Base-by-base conservation (phyloP, 345 rosid species). In the Syzygium grande region DNA sequence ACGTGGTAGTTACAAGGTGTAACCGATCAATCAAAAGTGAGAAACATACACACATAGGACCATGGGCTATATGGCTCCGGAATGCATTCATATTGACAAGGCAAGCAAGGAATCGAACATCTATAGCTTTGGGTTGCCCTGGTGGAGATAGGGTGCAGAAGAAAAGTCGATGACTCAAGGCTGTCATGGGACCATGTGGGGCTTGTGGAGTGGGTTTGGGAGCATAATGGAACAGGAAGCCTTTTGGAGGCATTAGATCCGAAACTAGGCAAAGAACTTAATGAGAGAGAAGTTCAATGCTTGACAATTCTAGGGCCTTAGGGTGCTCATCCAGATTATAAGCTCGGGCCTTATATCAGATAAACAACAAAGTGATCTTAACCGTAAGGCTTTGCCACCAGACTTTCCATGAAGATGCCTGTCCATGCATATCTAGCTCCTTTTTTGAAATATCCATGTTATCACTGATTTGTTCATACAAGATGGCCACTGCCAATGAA, bases 11-110 rank as follows among this genome's bases (percentile, higher is more conserved):
- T 43, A 43, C 46, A 43, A 43, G 46, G 7, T 43, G 46, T 43
- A 43, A 43, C 7, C 46, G 7, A 43, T 43, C 46, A 43, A 43
- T 43, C 46, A 43, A 43, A 43, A 43, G 46, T 43, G 7, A 41
- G 43, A 43, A 43, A 43, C 46, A 43, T 43, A 43, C 7, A 43
- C 46, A 43, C 46, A 43, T 43, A 43, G 91, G 25, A 88, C 91
- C 17, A 56, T 84, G 43, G 91, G 93, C 2, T 88, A 91, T 41
- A 83, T 91, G 63, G 91, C 91, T 34, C 93, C 85, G 0, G 87
- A 90, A 25, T 89, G 86, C 84, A 9, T 83, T 15, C 52, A 10
- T 22, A 84, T 80, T 4, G 43, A 85, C 1, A 87, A 84, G 54
- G 86, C 80, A 6, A 88, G 68, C 1, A 89, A 78, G 86, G 89